Percentiles rank a stretch among this genome's conserved stretches.
These are phyloP conservation scores for Aquilaria agallochum DNA, from an alignment of 441 rosid genomes.

Conservation along the genomic window DNA sequence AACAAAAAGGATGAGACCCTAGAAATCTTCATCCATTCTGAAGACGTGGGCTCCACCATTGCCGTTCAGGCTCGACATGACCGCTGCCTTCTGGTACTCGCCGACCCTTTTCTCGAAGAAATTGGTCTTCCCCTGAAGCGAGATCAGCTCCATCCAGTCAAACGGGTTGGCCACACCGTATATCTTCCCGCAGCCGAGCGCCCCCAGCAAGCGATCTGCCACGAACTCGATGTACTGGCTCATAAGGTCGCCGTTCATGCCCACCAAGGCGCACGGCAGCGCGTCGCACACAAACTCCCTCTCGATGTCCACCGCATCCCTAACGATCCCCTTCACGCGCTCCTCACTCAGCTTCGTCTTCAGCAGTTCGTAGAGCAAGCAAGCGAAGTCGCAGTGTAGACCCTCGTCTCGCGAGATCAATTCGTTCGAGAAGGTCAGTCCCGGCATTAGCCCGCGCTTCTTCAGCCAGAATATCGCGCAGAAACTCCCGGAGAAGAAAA, in stretches of 20 bases:
- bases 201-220: slow-evolving; percentile 58
- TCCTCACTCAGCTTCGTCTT: slow-evolving; percentile 35
- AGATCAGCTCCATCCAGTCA: slow-evolving; percentile 77
- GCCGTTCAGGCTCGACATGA: slow-evolving; percentile 49
- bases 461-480: slow-evolving; percentile 53
- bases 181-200: slow-evolving; percentile 47
- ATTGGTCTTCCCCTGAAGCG: slow-evolving; percentile 64
- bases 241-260: slow-evolving; percentile 59
- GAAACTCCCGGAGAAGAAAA: slow-evolving; percentile 54
- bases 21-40: slow-evolving; percentile 60
- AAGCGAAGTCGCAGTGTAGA: slow-evolving; percentile 50
- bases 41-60: slow-evolving; percentile 45
- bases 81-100: slow-evolving; percentile 65
- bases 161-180: slow-evolving; percentile 50
- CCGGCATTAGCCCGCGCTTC: slow-evolving; percentile 54
- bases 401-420: slow-evolving; percentile 55
- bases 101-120: slow-evolving; percentile 71
- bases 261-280: slow-evolving; percentile 61
- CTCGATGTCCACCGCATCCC: slow-evolving; percentile 64
- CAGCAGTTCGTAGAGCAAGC: slow-evolving; percentile 29
- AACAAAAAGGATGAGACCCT: background rate
- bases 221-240: slow-evolving; percentile 71
- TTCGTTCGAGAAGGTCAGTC: slow-evolving; percentile 52
- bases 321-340: slow-evolving; percentile 38
- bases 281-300: slow-evolving; percentile 67